These are phyloP conservation scores for Cryphonectria parasitica DNA, from an alignment of 2,329 filamentous ascomycete species.

Conservation along the genomic window DNA sequence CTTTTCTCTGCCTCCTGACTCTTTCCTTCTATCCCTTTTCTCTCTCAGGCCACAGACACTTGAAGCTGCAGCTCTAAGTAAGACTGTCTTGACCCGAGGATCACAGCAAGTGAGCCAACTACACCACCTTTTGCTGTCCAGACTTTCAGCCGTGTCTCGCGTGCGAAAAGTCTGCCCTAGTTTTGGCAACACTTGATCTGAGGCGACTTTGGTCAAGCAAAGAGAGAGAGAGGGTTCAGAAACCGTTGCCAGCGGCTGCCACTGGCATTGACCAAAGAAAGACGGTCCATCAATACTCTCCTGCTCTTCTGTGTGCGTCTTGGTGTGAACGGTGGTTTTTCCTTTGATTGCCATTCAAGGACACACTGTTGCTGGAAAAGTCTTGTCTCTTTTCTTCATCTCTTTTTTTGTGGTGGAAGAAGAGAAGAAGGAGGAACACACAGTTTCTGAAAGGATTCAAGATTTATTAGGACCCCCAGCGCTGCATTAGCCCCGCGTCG, in stretches of 20 bases:
- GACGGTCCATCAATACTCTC: neutral
- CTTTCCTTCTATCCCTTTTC: neutral
- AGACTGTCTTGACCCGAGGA: constrained; percentile 1
- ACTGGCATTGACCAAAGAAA: neutral
- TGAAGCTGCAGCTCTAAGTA: neutral
- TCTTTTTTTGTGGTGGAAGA: neutral
- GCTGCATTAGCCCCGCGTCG: constrained; percentile 2
- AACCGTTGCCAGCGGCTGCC: neutral
- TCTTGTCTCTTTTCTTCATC: neutral
- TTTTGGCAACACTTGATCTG: neutral
- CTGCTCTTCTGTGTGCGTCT: neutral
- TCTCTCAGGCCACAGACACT: neutral
- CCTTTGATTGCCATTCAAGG: neutral
- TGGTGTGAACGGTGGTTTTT: neutral
- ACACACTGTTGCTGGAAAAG: neutral
- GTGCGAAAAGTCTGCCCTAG: neutral
- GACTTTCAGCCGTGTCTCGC: neutral
- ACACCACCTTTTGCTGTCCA: neutral
- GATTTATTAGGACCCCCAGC: neutral
- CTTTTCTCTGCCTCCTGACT: neutral
- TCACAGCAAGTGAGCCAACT: neutral
- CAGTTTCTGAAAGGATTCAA: neutral
- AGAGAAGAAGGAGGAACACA: neutral
- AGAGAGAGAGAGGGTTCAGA: neutral
- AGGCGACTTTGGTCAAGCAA: neutral